Evolutionary conservation across 1,284 basidiomycete genomes (phyloP).

Genomic region (Cerioporus squamosus): DNA sequence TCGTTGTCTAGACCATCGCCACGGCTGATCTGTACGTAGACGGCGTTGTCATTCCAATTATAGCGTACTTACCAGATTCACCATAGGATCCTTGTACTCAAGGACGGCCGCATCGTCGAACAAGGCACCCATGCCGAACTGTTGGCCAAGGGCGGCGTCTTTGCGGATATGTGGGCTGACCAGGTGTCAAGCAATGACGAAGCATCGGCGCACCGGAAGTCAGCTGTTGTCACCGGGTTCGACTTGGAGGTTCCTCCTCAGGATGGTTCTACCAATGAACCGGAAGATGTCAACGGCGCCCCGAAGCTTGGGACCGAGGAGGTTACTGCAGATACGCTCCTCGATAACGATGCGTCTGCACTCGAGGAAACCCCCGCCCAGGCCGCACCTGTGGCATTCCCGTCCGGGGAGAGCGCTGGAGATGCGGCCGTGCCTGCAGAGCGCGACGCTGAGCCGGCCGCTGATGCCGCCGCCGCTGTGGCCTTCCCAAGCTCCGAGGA

Average conservation of each 20-base stretch:
- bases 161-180: slow-evolving; percentile 84
- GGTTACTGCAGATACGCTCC: slow-evolving; percentile 20
- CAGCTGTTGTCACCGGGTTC: slow-evolving; percentile 45
- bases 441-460: slow-evolving; percentile 6
- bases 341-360: slow-evolving; percentile 14
- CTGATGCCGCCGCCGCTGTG: slow-evolving; percentile 20
- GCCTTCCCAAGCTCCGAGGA: slow-evolving; percentile 34
- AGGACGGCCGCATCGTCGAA: slow-evolving; percentile 82
- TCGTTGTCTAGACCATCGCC: slow-evolving; percentile 64
- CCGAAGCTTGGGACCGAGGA: slow-evolving; percentile 31
- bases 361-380: slow-evolving; percentile 6
- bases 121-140: slow-evolving; percentile 78
- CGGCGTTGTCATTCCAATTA: background rate
- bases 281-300: slow-evolving; percentile 23
- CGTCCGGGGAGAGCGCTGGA: slow-evolving; percentile 15
- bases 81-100: slow-evolving; percentile 77
- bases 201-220: slow-evolving; percentile 41
- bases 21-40: slow-evolving; percentile 69
- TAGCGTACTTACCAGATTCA: slow-evolving; percentile 8
- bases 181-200: slow-evolving; percentile 68
- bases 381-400: slow-evolving; percentile 19
- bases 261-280: slow-evolving; percentile 21
- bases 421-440: slow-evolving; percentile 19
- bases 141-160: slow-evolving; percentile 67
- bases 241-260: slow-evolving; percentile 25